These are phyloP conservation scores for Tothia fuscella DNA, from an alignment of 2,329 filamentous ascomycete species.

Conservation along the genomic window DNA sequence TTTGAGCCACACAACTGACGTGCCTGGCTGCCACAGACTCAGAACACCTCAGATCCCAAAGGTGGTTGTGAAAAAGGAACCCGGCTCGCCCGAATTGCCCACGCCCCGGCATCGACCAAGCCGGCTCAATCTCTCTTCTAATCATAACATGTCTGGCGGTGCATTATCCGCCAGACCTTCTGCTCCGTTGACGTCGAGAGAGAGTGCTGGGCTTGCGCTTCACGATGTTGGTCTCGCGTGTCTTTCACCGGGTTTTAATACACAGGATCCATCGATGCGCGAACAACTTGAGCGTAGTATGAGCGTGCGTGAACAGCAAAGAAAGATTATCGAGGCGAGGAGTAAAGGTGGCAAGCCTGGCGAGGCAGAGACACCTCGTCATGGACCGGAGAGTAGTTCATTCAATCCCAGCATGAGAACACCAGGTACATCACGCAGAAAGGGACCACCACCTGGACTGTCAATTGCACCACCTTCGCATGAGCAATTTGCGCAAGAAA, in stretches of 20 bases:
- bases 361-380: conserved; percentile 17
- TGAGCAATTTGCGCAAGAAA: conserved; percentile 81
- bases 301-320: conserved; percentile 84
- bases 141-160: conserved; percentile 19
- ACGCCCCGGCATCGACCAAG: conserved; percentile 63
- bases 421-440: conserved; percentile 61
- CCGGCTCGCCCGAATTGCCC: conserved; percentile 74
- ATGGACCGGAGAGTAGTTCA: conserved; percentile 21
- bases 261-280: conserved; percentile 91
- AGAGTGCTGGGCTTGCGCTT: conserved; percentile 60
- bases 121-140: conserved; percentile 58
- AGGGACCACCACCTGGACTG: conserved; percentile 69
- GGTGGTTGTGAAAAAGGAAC: conserved; percentile 95
- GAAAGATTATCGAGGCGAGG: conserved; percentile 86
- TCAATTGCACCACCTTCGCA: conserved; percentile 93
- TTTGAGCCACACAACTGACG: no score
- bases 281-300: conserved; percentile 91
- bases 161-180: conserved; percentile 54
- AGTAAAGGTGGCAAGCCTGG: conserved; percentile 45
- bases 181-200: conserved; percentile 60
- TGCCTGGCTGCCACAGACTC: not conserved
- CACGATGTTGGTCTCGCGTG: conserved; percentile 91
- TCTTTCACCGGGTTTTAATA: conserved; percentile 88
- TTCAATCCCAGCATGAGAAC: conserved; percentile 46
- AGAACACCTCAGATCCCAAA: conserved; percentile 39